Base-by-base conservation (phyloP, 2,329 filamentous ascomycete species). In the Plectosphaerella plurivora region DNA sequence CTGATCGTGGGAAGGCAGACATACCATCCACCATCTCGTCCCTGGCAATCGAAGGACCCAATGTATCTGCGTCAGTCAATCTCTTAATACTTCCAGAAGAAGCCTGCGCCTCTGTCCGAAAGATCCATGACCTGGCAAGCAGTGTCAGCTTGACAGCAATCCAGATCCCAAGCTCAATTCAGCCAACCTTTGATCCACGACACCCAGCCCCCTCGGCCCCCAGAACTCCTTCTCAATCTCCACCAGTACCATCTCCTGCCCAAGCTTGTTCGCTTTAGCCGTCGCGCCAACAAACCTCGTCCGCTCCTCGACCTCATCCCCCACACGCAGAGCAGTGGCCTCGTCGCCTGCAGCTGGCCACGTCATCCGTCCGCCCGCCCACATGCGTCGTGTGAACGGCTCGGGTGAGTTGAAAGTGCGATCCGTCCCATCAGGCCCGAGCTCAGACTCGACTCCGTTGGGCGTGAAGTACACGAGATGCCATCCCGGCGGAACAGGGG, bases 381-480 rank as follows among this genome's bases (percentile, higher is more conserved):
- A 87, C 84, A 87, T 87, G 12, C 84, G 73, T 28, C 83, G 68
- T 2, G 81, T 84, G 53, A 86, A 87, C 0, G 83, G 83, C 3
- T 67, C 55, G 0, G 79, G 73, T 0, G 83, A 77, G 57, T 85
- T 87, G 62, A 82, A 86, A 0, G 77, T 77, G 1, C 62, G 67
- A 65, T 87, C 84, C 0, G 80, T 84, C 14, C 84, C 84, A 62
- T 88, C 84, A 0, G 63, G 55, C 0, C 82, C 83, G 1, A 87
- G 72, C 8, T 79, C 73, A 1, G 61, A 55, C 59, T 86, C 83
- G 0, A 79, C 55, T 5, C 78, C 77, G 0, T 69, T 68, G 0
- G 83, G 82, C 0, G 82, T 84, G 61, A 87, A 87, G 63, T 86
- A 87, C 0, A 76, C 77, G 0, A 87, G 71, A 60, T 87, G 84